Percentiles rank a stretch among this genome's conserved stretches.
These are phyloP conservation scores for Jamesozyma jinghongensis DNA, from an alignment of 805 yeast species.

Conservation along the genomic window DNA sequence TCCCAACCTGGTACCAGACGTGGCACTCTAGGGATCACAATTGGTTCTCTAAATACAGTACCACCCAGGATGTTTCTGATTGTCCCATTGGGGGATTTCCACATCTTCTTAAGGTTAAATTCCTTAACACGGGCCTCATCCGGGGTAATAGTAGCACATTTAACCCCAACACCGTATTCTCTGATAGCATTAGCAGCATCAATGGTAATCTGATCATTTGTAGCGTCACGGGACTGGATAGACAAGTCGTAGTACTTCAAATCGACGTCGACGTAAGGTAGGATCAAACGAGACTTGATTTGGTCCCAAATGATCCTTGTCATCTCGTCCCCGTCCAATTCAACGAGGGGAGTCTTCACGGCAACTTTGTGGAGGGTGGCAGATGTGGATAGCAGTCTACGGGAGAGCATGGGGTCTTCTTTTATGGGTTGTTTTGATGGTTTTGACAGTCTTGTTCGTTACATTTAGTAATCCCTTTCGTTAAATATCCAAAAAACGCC, in stretches of 20 bases:
- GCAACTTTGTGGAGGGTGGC: constrained; percentile 42
- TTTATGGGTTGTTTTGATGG: too few relatives aligned
- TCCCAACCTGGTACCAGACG: constrained; percentile 74
- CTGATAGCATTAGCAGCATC: constrained; percentile 73
- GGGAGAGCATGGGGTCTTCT: constrained; percentile 17
- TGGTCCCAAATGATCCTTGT: constrained; percentile 75
- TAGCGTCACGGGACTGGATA: constrained; percentile 56
- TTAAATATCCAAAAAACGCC: too few relatives aligned
- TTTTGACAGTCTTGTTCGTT: too few relatives aligned
- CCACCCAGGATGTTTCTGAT: constrained; percentile 75
- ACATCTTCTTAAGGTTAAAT: constrained; percentile 66
- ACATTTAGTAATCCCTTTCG: too few relatives aligned
- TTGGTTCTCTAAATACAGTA: constrained; percentile 78
- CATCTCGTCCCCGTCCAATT: constrained; percentile 81
- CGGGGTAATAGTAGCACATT: constrained; percentile 81
- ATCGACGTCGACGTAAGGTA: constrained; percentile 64
- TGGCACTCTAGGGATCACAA: constrained; percentile 69
- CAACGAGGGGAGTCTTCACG: constrained; percentile 67
- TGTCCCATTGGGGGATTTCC: constrained; percentile 82
- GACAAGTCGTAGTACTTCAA: constrained; percentile 70
- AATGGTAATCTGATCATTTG: constrained; percentile 63
- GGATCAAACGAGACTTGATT: constrained; percentile 57
- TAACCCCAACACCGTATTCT: constrained; percentile 69
- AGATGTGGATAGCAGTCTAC: constrained; percentile 23
- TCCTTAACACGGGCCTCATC: constrained; percentile 74